Conservation (phyloP, 1,139 yeast genomes). For the Yamadazyma diospyri region DNA sequence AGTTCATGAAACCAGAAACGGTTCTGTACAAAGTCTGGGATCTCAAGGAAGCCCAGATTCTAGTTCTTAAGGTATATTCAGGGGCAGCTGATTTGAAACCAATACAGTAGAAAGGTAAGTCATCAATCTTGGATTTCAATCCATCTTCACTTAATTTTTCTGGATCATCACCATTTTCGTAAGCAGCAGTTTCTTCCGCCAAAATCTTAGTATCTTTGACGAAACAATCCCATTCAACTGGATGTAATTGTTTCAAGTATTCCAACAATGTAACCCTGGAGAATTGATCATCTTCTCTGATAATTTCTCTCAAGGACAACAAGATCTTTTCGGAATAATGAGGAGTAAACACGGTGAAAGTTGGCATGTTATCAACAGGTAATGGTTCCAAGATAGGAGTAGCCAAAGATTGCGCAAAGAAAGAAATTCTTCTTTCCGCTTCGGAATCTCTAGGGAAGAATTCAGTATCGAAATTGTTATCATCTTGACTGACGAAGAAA, state of each 20-base stretch:
- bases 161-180: slow-evolving; percentile 64
- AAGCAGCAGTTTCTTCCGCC: slow-evolving; percentile 95
- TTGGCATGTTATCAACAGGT: slow-evolving; percentile 99
- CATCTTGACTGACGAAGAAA: slow-evolving; percentile 96
- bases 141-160: slow-evolving; percentile 62
- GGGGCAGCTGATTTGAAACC: slow-evolving; percentile 99
- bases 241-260: slow-evolving; percentile 95
- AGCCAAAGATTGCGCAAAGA: slow-evolving; percentile 97
- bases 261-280: slow-evolving; percentile 95
- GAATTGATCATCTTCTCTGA: slow-evolving; percentile 97
- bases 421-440: slow-evolving; percentile 98
- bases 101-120: slow-evolving; percentile 95
- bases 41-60: slow-evolving; percentile 99
- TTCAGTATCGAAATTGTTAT: slow-evolving; percentile 89
- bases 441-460: slow-evolving; percentile 95
- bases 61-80: slow-evolving; percentile 94
- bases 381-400: slow-evolving; percentile 98
- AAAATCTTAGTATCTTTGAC: slow-evolving; percentile 75
- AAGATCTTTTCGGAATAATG: slow-evolving; percentile 97
- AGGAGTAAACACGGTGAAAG: slow-evolving; percentile 95
- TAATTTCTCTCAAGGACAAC: slow-evolving; percentile 91
- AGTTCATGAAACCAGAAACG: slow-evolving; percentile 98
- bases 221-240: slow-evolving; percentile 99
- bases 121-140: slow-evolving; percentile 90
- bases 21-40: slow-evolving; percentile 98